Evolutionary conservation across 192 early-diverging fungal genomes (phyloP).

Genomic region (Lobosporangium transversale): DNA sequence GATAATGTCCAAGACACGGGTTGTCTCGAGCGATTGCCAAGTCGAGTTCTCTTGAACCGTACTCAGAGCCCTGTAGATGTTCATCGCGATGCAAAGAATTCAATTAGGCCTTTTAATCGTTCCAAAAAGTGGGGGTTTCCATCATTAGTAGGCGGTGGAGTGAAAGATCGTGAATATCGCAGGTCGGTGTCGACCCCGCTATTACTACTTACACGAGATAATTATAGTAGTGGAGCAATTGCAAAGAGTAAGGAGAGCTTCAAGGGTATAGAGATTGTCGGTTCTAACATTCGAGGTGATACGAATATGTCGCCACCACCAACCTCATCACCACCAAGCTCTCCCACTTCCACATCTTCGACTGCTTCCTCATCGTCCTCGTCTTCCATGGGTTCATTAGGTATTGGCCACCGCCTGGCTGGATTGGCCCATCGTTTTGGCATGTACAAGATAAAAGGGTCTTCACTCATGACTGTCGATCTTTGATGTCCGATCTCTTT

Average conservation of each 20-base stretch:
- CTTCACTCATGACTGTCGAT: slow-evolving; percentile 21
- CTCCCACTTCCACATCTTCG: slow-evolving; percentile 11
- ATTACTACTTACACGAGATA: neutral
- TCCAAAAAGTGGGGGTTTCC: slow-evolving; percentile 19
- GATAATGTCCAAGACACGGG: slow-evolving; percentile 2
- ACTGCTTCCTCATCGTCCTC: slow-evolving; percentile 1
- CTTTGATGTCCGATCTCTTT: slow-evolving; percentile 2
- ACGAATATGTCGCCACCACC: slow-evolving; percentile 26
- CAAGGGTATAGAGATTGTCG: slow-evolving; percentile 7
- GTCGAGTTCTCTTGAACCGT: slow-evolving; percentile 7
- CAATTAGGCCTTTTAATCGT: neutral
- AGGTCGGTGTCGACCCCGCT: slow-evolving; percentile 31
- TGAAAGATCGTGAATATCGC: slow-evolving; percentile 16
- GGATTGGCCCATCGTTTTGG: slow-evolving; percentile 31
- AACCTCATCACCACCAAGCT: neutral
- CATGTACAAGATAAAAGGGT: slow-evolving; percentile 19
- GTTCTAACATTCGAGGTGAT: slow-evolving; percentile 2
- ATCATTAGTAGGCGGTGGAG: neutral
- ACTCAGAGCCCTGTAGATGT: slow-evolving; percentile 35
- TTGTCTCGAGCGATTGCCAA: neutral
- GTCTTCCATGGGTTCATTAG: slow-evolving; percentile 2
- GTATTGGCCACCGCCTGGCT: slow-evolving; percentile 29
- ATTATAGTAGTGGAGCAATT: neutral
- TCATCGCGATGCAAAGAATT: neutral
- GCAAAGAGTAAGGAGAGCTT: neutral